A percentile compares a stretch with the other conserved stretches of the same genome.
Conservation (phyloP, 225 moss, liverwort and hornwort genomes). For the Pseudoscleropodium purum region DNA sequence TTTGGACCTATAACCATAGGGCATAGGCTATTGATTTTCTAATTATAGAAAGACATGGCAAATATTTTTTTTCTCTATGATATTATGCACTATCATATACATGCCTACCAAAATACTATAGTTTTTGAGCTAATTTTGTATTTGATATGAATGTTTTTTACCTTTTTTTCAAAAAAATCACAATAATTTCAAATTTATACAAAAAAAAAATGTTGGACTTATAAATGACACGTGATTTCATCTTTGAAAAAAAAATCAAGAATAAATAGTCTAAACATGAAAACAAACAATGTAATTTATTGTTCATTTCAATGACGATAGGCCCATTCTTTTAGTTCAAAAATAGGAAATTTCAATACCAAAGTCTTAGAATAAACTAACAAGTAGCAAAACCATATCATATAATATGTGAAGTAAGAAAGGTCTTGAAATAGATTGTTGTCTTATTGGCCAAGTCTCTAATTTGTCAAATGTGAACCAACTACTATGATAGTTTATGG, state of each 20-base stretch:
- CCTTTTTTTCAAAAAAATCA: not conserved
- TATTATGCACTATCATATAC: not conserved
- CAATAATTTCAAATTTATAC: not conserved
- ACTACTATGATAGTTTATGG: not conserved
- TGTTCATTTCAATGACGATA: not conserved
- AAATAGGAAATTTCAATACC: not conserved
- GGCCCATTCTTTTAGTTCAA: not conserved
- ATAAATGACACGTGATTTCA: not conserved
- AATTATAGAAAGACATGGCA: not conserved
- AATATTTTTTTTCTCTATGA: not conserved
- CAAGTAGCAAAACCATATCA: not conserved
- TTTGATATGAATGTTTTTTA: not conserved
- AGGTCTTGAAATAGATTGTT: not conserved
- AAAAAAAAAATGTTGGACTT: too few relatives aligned
- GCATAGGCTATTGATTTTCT: not conserved
- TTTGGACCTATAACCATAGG: not conserved
- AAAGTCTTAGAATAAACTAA: not conserved
- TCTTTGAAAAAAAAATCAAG: not conserved
- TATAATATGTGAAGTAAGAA: not conserved
- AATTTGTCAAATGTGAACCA: not conserved
- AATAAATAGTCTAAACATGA: not conserved
- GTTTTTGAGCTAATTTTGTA: not conserved
- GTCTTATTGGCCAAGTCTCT: too few relatives aligned
- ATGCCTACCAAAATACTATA: not conserved
- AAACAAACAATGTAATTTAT: not conserved